phyloP scores from a whole-genome alignment of 2,329 filamentous ascomycete genomes.

The Neofusicoccum kwambonambiense region DNA sequence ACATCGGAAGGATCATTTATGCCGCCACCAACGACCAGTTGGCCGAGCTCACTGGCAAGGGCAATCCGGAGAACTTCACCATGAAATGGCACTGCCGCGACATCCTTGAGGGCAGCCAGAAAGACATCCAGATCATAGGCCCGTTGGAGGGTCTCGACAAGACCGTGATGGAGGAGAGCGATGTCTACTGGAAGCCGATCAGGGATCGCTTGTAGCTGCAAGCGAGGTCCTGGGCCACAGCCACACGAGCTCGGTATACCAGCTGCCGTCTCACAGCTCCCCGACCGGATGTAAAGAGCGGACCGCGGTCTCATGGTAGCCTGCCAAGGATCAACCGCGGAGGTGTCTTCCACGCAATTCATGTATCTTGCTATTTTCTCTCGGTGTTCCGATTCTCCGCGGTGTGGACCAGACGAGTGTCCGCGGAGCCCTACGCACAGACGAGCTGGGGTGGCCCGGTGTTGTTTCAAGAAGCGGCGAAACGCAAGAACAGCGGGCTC shows the following conservation, averaged over 20 bases:
- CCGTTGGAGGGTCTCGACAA: conserved; percentile 47
- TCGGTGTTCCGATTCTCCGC: too few species aligned
- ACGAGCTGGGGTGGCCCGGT: neutral
- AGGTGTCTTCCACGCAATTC: neutral
- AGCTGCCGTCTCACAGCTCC: too few species aligned
- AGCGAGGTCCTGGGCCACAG: neutral
- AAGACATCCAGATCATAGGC: conserved; percentile 51
- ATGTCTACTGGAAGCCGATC: conserved; percentile 44
- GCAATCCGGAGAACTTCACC: conserved; percentile 54
- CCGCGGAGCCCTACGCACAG: neutral
- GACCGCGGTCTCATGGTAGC: too few species aligned
- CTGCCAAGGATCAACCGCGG: neutral
- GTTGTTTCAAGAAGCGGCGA: conserved; percentile 1
- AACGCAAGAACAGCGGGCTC: neutral
- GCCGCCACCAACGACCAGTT: conserved; percentile 51
- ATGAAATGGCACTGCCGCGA: conserved; percentile 51
- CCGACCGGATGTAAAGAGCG: too few species aligned
- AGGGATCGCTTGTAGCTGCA: conserved; percentile 13
- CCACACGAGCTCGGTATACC: neutral
- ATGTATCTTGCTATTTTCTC: neutral
- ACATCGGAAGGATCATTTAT: conserved; percentile 54
- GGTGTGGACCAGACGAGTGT: neutral
- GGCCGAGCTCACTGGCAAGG: conserved; percentile 45
- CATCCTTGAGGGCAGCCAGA: conserved; percentile 50
- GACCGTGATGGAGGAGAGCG: conserved; percentile 46